phyloP scores from a whole-genome alignment of 2,329 filamentous ascomycete genomes.

The Scytalidium lignicola region DNA sequence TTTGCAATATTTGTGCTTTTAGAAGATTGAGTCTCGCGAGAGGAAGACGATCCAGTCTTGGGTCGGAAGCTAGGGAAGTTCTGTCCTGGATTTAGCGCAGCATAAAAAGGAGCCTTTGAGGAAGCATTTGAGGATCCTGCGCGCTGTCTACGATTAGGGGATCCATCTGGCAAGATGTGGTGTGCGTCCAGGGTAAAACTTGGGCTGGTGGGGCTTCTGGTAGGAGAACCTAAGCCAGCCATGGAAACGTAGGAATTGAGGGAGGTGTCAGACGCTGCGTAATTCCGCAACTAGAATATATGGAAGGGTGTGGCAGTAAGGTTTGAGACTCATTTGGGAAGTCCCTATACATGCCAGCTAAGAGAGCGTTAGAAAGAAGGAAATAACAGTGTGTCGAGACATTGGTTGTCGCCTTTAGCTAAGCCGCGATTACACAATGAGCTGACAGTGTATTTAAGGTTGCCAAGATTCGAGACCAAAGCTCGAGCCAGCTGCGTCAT shows the following conservation, averaged over 20 bases:
- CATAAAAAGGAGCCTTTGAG: conserved; percentile 19
- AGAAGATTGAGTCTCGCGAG: conserved; percentile 20
- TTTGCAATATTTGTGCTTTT: conserved; percentile 18
- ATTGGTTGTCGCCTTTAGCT: not conserved
- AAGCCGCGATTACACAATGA: not conserved
- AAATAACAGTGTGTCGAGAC: not conserved
- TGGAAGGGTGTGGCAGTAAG: not conserved
- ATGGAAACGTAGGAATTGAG: not conserved
- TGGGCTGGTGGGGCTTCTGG: conserved; percentile 10
- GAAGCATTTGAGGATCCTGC: conserved; percentile 18
- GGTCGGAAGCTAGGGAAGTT: conserved; percentile 9
- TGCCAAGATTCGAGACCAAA: not conserved
- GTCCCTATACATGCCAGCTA: not conserved
- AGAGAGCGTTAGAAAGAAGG: not conserved
- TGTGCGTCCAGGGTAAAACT: conserved; percentile 17
- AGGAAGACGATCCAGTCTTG: conserved; percentile 20
- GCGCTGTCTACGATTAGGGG: conserved; percentile 7
- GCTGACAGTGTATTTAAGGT: not conserved
- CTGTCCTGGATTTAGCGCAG: conserved; percentile 10
- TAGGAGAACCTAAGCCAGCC: conserved; percentile 10
- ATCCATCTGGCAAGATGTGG: conserved; percentile 18
- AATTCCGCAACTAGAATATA: not conserved
- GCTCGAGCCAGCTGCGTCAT: not conserved
- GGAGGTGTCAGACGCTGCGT: not conserved
- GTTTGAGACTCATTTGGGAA: not conserved